Conservation (phyloP, 2,329 filamentous ascomycete genomes). For the Aphanocladium album region DNA sequence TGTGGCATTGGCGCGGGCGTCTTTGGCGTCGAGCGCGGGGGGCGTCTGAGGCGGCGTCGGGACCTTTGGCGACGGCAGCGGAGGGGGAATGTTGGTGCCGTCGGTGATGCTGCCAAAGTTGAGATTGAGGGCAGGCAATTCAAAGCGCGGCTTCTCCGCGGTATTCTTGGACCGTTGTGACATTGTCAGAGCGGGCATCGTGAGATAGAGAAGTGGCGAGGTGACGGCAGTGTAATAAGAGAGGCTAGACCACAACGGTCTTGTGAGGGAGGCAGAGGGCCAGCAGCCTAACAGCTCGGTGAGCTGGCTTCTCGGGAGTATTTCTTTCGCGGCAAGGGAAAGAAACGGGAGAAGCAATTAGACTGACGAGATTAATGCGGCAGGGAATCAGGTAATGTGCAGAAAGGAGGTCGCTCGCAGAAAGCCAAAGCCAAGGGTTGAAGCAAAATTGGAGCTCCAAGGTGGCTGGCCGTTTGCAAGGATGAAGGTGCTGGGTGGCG, state of each 20-base stretch:
- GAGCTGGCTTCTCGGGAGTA: background rate
- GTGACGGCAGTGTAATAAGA: background rate
- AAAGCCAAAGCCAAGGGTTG: slow-evolving; percentile 4
- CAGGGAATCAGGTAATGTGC: background rate
- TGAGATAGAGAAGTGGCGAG: background rate
- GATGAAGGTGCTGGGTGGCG: background rate
- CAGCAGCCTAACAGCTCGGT: background rate
- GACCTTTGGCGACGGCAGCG: slow-evolving; percentile 50
- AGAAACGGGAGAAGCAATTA: background rate
- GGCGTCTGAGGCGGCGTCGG: slow-evolving; percentile 38
- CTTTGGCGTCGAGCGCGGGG: slow-evolving; percentile 20
- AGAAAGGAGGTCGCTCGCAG: slow-evolving; percentile 10
- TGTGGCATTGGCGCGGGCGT: slow-evolving; percentile 5
- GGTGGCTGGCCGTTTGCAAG: slow-evolving; percentile 11
- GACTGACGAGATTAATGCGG: background rate
- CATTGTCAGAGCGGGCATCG: slow-evolving; percentile 6
- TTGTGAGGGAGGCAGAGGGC: background rate
- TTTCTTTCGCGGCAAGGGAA: background rate
- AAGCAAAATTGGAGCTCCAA: slow-evolving; percentile 13
- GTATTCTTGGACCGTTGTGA: slow-evolving; percentile 8
- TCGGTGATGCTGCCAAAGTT: slow-evolving; percentile 56
- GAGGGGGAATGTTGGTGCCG: slow-evolving; percentile 56
- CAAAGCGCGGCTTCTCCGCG: slow-evolving; percentile 37
- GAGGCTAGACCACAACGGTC: background rate
- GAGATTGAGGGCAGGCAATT: slow-evolving; percentile 54